Evolutionary conservation across 768 basidiomycete species (phyloP).

Genomic region (Leucocoprinus leucothites): DNA sequence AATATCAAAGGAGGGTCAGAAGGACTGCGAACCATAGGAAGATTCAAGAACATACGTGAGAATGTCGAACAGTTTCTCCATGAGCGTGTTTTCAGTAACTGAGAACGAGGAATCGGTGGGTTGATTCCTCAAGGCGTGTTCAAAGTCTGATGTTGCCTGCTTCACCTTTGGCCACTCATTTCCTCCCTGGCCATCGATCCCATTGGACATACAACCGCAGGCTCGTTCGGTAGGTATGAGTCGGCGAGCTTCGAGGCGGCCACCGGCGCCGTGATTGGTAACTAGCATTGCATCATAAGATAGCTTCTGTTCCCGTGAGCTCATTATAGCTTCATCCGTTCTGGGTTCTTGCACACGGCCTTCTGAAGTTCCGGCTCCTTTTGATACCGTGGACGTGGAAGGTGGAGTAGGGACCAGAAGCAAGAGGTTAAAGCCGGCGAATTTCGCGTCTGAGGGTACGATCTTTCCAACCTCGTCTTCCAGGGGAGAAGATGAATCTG

Average conservation of each 20-base stretch:
- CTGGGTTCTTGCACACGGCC: conserved; percentile 1
- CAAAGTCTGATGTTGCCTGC: conserved; percentile 50
- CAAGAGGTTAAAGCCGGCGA: conserved; percentile 81
- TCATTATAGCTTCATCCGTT: neutral
- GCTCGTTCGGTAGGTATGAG: conserved; percentile 47
- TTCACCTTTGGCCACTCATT: conserved; percentile 74
- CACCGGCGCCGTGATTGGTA: conserved; percentile 73
- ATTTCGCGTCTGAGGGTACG: conserved; percentile 45
- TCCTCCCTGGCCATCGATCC: conserved; percentile 60
- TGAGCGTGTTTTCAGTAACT: conserved; percentile 47
- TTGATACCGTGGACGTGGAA: conserved; percentile 23
- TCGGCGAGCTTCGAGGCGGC: conserved; percentile 48
- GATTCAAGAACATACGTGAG: conserved; percentile 57
- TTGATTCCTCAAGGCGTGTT: conserved; percentile 36
- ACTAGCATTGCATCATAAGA: conserved; percentile 53
- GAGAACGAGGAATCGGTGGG: conserved; percentile 12
- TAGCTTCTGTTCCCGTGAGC: conserved; percentile 7
- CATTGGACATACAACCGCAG: conserved; percentile 71
- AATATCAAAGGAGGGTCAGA: conserved; percentile 10
- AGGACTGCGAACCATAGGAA: neutral
- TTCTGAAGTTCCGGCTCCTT: conserved; percentile 2
- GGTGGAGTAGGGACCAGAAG: conserved; percentile 49
- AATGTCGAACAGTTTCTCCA: conserved; percentile 58
- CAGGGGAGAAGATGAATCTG: conserved; percentile 43
- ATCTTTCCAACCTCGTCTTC: conserved; percentile 47